Evolutionary conservation across 1,139 yeast genomes (phyloP).

Genomic region (Debaryomycetaceae sp.): DNA sequence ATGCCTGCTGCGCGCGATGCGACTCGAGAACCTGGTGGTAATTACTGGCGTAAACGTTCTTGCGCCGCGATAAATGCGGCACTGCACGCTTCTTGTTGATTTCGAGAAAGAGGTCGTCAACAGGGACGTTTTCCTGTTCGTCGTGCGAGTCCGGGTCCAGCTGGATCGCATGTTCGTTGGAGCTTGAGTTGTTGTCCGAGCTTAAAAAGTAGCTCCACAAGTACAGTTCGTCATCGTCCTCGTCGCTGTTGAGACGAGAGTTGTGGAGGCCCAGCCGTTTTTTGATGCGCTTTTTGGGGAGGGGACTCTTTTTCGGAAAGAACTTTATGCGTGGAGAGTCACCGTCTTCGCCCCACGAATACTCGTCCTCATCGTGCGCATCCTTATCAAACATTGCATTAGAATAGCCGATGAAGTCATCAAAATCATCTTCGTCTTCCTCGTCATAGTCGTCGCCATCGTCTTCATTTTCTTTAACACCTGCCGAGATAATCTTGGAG

Average conservation of each 20-base stretch:
- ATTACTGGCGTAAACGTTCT: constrained; percentile 1
- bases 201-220: constrained; percentile 47
- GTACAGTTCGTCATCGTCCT: constrained; percentile 43
- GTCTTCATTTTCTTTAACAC: constrained; percentile 15
- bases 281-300: constrained; percentile 1
- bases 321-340: not conserved
- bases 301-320: not conserved
- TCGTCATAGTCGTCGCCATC: constrained; percentile 20
- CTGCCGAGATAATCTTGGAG: too few species aligned
- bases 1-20: not conserved
- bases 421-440: constrained; percentile 12
- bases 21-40: not conserved
- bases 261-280: not conserved
- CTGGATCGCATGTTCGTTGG: constrained; percentile 8
- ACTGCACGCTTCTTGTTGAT: constrained; percentile 4
- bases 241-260: constrained; percentile 22
- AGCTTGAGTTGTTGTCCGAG: constrained; percentile 20
- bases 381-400: constrained; percentile 5
- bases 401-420: constrained; percentile 12
- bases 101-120: constrained; percentile 10
- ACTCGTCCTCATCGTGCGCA: constrained; percentile 1
- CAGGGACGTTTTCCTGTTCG: constrained; percentile 4
- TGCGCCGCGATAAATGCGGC: not conserved
- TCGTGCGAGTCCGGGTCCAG: constrained; percentile 1
- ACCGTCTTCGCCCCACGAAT: not conserved